These are phyloP conservation scores for Eleusine indica DNA, from an alignment of 176 grass and related monocot species.

Conservation along the genomic window DNA sequence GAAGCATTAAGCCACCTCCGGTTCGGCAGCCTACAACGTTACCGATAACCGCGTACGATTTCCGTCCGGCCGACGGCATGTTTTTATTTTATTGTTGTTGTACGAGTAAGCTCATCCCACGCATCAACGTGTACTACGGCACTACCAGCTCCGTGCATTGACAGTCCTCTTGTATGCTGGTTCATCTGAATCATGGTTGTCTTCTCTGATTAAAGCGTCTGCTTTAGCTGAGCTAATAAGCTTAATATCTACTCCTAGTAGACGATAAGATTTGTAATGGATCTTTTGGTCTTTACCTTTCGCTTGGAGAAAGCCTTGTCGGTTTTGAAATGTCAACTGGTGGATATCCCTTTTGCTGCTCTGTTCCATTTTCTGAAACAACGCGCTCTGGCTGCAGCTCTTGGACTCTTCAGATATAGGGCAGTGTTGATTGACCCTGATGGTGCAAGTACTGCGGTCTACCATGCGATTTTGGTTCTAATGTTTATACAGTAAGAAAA, in stretches of 20 bases:
- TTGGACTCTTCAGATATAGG: background rate
- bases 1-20: background rate
- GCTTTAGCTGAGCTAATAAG: background rate
- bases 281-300: background rate
- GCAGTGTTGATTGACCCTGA: background rate
- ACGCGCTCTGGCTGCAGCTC: background rate
- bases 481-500: too few relatives aligned
- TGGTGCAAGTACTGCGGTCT: too few relatives aligned
- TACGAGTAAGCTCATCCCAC: background rate
- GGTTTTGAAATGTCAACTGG: background rate
- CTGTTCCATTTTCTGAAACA: background rate
- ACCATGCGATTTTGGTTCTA: too few relatives aligned
- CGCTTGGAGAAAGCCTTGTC: background rate
- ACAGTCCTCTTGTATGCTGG: background rate
- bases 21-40: constrained; percentile 19
- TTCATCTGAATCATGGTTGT: background rate
- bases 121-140: background rate
- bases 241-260: background rate
- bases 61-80: background rate
- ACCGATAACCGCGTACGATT: constrained; percentile 15
- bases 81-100: background rate
- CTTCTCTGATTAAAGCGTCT: background rate
- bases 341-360: background rate
- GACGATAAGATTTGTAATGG: background rate
- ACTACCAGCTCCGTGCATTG: background rate